Conservation (phyloP, 2,329 filamentous ascomycete species). For the Pseudogymnoascus sp. region DNA sequence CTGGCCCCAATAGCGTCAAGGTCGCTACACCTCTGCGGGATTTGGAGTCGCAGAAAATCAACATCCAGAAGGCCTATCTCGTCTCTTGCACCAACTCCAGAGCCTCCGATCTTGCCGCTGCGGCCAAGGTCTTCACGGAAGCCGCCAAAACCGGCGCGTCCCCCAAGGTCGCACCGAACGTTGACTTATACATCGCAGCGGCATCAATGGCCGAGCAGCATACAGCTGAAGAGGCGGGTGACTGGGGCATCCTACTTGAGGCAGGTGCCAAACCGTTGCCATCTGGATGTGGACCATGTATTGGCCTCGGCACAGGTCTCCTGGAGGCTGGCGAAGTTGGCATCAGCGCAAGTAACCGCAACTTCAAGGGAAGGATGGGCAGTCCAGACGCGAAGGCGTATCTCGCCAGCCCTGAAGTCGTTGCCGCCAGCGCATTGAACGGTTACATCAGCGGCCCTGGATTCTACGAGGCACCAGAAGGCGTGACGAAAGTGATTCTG, state of each 20-base stretch:
- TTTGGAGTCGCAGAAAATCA: conserved; percentile 65
- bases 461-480: conserved; percentile 64
- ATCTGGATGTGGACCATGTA: conserved; percentile 74
- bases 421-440: conserved; percentile 74
- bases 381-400: conserved; percentile 72
- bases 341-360: conserved; percentile 75
- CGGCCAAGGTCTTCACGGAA: conserved; percentile 76
- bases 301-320: conserved; percentile 69
- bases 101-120: conserved; percentile 69
- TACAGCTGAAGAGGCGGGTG: conserved; percentile 67
- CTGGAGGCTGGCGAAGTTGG: conserved; percentile 80
- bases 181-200: conserved; percentile 83
- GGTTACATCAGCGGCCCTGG: conserved; percentile 69
- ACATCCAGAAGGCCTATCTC: conserved; percentile 75
- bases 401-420: conserved; percentile 80
- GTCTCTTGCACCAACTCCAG: conserved; percentile 86
- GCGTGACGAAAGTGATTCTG: conserved; percentile 55
- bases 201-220: conserved; percentile 72
- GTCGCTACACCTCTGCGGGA: conserved; percentile 68
- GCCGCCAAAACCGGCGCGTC: conserved; percentile 53
- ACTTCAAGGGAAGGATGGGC: conserved; percentile 90
- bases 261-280: conserved; percentile 68
- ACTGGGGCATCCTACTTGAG: conserved; percentile 75
- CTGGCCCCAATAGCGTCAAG: conserved; percentile 88
- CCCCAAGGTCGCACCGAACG: conserved; percentile 63